Percentiles rank a stretch among this genome's conserved stretches.
Evolutionary conservation across 257 asterid genomes (phyloP).

Genomic region (Salvia miltiorrhiza): DNA sequence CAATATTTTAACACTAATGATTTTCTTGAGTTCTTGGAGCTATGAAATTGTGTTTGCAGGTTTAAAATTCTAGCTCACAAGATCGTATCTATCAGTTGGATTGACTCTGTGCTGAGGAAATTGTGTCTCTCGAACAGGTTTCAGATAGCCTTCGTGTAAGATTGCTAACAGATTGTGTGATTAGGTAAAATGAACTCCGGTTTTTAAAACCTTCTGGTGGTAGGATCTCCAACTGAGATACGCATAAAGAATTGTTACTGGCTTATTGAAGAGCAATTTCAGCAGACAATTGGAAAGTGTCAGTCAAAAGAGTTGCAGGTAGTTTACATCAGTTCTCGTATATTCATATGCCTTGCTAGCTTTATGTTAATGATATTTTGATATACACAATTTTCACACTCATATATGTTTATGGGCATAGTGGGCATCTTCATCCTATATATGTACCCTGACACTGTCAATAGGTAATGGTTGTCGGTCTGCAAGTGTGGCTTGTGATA

Average conservation of each 20-base stretch:
- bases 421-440: no score
- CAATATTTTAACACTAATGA: no score
- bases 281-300: conserved; percentile 35
- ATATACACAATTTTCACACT: not conserved
- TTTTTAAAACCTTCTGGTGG: conserved; percentile 44
- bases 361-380: conserved; percentile 3
- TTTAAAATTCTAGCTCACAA: no score
- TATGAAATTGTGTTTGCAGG: no score
- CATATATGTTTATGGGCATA: no score
- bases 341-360: not conserved
- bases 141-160: conserved; percentile 56
- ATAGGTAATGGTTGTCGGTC: no score
- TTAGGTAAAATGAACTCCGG: conserved; percentile 42
- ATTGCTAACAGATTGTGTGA: conserved; percentile 54
- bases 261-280: conserved; percentile 56
- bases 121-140: conserved; percentile 55
- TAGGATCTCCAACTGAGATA: conserved; percentile 68
- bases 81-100: no score
- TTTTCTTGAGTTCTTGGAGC: no score
- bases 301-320: conserved; percentile 54
- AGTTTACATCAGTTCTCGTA: conserved; percentile 22
- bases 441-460: no score
- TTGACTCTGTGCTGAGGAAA: conserved; percentile 53
- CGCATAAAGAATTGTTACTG: conserved; percentile 65
- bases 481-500: no score